Conservation (phyloP, 495 filamentous ascomycete species). For the Massariosphaeria phaeospora region DNA sequence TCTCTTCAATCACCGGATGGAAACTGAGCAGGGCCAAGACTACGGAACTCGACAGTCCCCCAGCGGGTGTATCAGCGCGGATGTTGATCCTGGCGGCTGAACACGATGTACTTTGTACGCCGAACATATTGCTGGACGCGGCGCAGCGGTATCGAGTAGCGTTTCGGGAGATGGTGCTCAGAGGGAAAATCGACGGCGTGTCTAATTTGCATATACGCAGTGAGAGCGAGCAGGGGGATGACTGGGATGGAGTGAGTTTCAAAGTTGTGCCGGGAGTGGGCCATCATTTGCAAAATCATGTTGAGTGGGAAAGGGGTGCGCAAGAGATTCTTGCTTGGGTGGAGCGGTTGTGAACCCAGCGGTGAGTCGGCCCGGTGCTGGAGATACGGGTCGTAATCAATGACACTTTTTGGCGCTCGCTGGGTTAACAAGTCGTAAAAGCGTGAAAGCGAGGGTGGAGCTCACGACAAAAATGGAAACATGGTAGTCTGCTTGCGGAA, state of each 20-base stretch:
- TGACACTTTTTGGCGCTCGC: too few relatives aligned
- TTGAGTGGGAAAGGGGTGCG: slow-evolving; percentile 41
- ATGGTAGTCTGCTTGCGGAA: too few relatives aligned
- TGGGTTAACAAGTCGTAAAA: too few relatives aligned
- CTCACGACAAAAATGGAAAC: too few relatives aligned
- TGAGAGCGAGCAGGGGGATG: slow-evolving; percentile 13
- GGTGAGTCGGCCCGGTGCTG: too few relatives aligned
- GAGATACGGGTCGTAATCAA: too few relatives aligned
- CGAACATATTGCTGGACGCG: slow-evolving; percentile 30
- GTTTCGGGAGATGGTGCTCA: slow-evolving; percentile 14
- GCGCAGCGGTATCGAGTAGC: slow-evolving; percentile 35
- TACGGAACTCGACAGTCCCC: not conserved
- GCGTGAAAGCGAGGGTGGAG: too few relatives aligned
- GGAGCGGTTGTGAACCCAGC: slow-evolving; percentile 9
- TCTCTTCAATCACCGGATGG: slow-evolving; percentile 38
- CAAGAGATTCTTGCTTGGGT: slow-evolving; percentile 38
- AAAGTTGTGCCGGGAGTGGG: slow-evolving; percentile 39
- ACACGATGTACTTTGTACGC: slow-evolving; percentile 38
- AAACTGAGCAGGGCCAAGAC: not conserved
- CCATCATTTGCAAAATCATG: slow-evolving; percentile 49
- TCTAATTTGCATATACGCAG: slow-evolving; percentile 14
- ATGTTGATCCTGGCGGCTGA: slow-evolving; percentile 42
- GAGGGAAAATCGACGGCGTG: slow-evolving; percentile 12
- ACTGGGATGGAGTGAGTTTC: slow-evolving; percentile 37
- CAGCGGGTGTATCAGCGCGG: not conserved